Percentiles rank a stretch among this genome's conserved stretches.
Evolutionary conservation across 1,139 yeast genomes (phyloP).

Genomic region (Suhomyces terraborum): DNA sequence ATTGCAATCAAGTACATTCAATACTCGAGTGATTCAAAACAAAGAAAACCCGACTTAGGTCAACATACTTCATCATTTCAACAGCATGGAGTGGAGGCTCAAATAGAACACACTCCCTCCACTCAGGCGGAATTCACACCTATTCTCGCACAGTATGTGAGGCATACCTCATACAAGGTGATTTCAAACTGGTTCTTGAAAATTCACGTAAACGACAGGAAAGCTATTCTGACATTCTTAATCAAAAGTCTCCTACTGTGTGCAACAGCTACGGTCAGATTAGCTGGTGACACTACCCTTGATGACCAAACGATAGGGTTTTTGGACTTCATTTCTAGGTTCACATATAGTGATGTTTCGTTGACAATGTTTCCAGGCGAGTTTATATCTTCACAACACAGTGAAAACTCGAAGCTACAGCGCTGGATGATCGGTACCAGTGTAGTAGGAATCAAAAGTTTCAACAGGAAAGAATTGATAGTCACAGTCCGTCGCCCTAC

Average conservation of each 20-base stretch:
- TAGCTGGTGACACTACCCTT: slow-evolving; percentile 18
- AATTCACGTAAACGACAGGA: slow-evolving; percentile 59
- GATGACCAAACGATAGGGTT: slow-evolving; percentile 62
- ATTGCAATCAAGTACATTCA: slow-evolving; percentile 81
- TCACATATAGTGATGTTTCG: slow-evolving; percentile 66
- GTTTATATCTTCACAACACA: background rate
- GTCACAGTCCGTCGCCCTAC: slow-evolving; percentile 66
- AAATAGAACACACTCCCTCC: slow-evolving; percentile 49
- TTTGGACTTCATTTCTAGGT: slow-evolving; percentile 67
- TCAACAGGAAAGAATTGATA: slow-evolving; percentile 53
- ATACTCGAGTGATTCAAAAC: slow-evolving; percentile 58
- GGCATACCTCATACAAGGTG: slow-evolving; percentile 66
- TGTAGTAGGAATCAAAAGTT: slow-evolving; percentile 58
- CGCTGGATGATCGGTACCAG: slow-evolving; percentile 68
- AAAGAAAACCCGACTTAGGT: slow-evolving; percentile 21
- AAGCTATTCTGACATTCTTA: slow-evolving; percentile 61
- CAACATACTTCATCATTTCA: slow-evolving; percentile 17
- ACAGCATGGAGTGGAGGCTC: slow-evolving; percentile 47
- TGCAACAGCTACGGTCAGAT: background rate
- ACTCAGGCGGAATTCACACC: slow-evolving; percentile 50
- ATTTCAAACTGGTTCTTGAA: slow-evolving; percentile 75
- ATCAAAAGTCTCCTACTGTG: slow-evolving; percentile 53
- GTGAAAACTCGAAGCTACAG: background rate
- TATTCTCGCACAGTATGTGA: slow-evolving; percentile 58
- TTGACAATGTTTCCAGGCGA: slow-evolving; percentile 25